phyloP scores from a whole-genome alignment of 2,329 filamentous ascomycete species.

The Phialophora macrospora region DNA sequence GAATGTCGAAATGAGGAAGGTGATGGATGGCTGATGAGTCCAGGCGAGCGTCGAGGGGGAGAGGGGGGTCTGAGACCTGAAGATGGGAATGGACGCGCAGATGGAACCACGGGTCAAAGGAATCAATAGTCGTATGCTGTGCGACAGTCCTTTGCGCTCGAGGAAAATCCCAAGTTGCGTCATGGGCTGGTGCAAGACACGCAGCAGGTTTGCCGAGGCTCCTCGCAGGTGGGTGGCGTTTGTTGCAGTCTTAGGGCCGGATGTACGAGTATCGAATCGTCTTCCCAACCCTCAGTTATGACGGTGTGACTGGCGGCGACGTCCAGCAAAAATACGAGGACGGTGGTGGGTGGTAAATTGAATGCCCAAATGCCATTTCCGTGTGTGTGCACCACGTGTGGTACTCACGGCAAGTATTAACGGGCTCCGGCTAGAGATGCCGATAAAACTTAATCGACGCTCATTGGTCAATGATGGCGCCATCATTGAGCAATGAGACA shows the following conservation, averaged over 20 bases:
- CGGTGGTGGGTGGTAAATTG: too few species aligned
- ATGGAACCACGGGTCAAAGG: not conserved
- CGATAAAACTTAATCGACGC: not conserved
- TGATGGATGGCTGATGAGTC: conserved; percentile 15
- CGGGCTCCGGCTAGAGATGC: not conserved
- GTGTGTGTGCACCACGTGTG: not conserved
- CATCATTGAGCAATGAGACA: not conserved
- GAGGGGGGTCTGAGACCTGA: not conserved
- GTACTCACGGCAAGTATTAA: not conserved
- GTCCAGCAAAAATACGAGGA: too few species aligned
- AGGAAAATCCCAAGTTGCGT: not conserved
- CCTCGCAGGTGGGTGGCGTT: not conserved
- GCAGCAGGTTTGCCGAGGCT: not conserved
- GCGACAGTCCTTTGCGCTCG: conserved; percentile 1
- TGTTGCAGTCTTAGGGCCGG: too few species aligned
- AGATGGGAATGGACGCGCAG: not conserved
- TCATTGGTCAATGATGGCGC: conserved; percentile 6
- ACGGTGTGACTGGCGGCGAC: too few species aligned
- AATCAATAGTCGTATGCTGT: conserved; percentile 5
- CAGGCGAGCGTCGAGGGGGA: not conserved
- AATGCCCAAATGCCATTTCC: too few species aligned
- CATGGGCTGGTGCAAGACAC: not conserved
- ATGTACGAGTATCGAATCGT: too few species aligned
- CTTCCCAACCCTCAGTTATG: too few species aligned
- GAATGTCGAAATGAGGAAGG: conserved; percentile 15